phyloP scores from a whole-genome alignment of 139 green algal species.

The Picochlorum sp. region DNA sequence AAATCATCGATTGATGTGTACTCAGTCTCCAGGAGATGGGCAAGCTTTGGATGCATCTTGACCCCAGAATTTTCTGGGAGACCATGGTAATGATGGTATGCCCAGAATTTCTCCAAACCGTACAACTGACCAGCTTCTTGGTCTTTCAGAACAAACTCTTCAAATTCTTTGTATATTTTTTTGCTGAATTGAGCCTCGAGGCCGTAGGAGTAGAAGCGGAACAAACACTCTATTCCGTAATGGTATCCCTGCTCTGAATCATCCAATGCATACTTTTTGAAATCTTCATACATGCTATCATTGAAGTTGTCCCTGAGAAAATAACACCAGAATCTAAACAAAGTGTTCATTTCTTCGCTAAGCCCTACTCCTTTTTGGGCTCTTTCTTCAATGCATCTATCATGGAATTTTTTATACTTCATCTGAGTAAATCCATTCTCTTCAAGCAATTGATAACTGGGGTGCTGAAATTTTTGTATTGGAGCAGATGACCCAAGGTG shows the following conservation, averaged over 20 bases:
- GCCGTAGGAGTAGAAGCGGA: constrained; percentile 86
- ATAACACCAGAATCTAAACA: constrained; percentile 98
- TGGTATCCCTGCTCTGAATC: constrained; percentile 59
- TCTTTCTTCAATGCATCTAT: constrained; percentile 79
- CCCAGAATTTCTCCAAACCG: constrained; percentile 93
- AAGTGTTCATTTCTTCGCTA: constrained; percentile 95
- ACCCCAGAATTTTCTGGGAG: constrained; percentile 46
- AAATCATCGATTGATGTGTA: constrained; percentile 73
- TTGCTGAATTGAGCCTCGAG: constrained; percentile 71
- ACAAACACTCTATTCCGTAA: constrained; percentile 96
- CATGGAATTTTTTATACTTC: constrained; percentile 79
- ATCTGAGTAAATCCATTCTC: constrained; percentile 91
- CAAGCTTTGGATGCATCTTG: constrained; percentile 52
- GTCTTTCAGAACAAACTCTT: constrained; percentile 70
- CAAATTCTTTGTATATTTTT: constrained; percentile 80
- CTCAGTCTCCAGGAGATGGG: constrained; percentile 53
- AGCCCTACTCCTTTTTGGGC: constrained; percentile 41
- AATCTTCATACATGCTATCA: constrained; percentile 82
- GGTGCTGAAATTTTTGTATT: constrained; percentile 82
- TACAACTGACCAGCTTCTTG: constrained; percentile 78
- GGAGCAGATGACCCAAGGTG: constrained; percentile 31
- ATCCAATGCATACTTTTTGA: constrained; percentile 56
- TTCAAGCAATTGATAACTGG: constrained; percentile 82
- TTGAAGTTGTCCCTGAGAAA: constrained; percentile 94
- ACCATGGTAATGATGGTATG: constrained; percentile 90